Base-by-base conservation (phyloP, 495 filamentous ascomycete species). In the Niebla homalea region DNA sequence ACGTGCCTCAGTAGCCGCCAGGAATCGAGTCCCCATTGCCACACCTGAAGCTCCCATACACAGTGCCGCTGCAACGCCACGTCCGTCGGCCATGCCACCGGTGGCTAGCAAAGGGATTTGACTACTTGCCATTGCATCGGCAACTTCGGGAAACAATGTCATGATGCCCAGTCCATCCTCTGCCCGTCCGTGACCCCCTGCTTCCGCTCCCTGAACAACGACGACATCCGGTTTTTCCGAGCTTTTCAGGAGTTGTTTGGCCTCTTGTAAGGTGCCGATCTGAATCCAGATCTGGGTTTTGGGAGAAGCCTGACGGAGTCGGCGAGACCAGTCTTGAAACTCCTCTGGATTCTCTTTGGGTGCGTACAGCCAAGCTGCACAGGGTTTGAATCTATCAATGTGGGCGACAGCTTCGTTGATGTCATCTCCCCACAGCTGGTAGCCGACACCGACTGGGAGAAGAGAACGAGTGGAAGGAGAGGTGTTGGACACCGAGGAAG, bases 281-380 rank as follows among this genome's bases (percentile, higher is more conserved):
- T 87, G 84, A 14, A 85, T 67, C 78, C 82, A 87, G 43, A 84
- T 71, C 50, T 72, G 71, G 8, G 75, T 78, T 19, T 64, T 42
- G 15, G 63, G 62, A 0, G 67, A 72, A 4, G 58, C 72, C 11
- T 55, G 57, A 10, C 76, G 70, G 20, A 83, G 70, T 6, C 56
- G 49, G 4, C 55, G 50, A 0, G 77, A 68, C 84, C 84, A 89
- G 0, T 51, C 43, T 5, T 73, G 64, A 3, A 83, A 63, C 10
- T 83, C 72, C 0, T 57, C 26, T 14, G 68, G 61, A 0, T 69
- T 64, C 3, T 67, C 43, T 5, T 48, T 53, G 1, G 83, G 78
- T 0, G 83, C 83, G 52, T 79, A 89, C 8, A 90, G 64, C 85
- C 85, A 90, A 12, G 70, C 74, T 1, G 83, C 85, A 19, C 71